Evolutionary conservation across 176 grass and related monocot genomes (phyloP), one percentile per base, ranked within the genome.

Genomic region (Lolium rigidum): DNA sequence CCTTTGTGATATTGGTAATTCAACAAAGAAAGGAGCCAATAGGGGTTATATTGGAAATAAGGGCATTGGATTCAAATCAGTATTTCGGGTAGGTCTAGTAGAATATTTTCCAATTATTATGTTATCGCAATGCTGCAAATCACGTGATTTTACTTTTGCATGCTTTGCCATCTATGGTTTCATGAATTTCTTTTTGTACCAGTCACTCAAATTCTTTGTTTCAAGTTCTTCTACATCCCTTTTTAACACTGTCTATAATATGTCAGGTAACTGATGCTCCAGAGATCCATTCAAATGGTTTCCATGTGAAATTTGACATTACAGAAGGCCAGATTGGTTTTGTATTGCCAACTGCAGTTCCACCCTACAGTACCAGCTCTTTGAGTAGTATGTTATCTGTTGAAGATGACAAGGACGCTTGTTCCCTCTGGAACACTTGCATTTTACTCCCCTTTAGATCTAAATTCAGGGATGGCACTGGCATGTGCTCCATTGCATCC

Each of bases 51-150:
- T 98, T 83, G 96, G 96, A 67, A 93, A 95, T 55, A 98, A 95
- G 86, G 96, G 96, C 58, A 98, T 98, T 86, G 96, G 96, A 47
- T 98, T 98, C 83, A 98, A 98, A 74, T 98, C 96, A 83, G 96
- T 98, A 78, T 98, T 98, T 74, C 93, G 96, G 96, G 96, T 98
- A 91, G 61, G 89, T 47, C 13, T 56, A 46, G 56, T 3, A 80
- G 22, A 82, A 77, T 18, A 74, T 74, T 82, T 77, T 67, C 77
- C 10, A 74, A 61, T 65, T 87, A 55, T 77, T 82, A 63, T 61
- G 8, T 50, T 15, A 41, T 74, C 16, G 48, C 82, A 51, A 20
- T 81, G 54, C 57, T 54, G 22, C 20, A 78, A n/a, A 21, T 59
- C 2, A 8, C 21, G 7, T 59, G 68, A 20, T 38, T 81, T 46